Conservation (phyloP, 139 green algal genomes). For the Coelastrella sp. region DNA sequence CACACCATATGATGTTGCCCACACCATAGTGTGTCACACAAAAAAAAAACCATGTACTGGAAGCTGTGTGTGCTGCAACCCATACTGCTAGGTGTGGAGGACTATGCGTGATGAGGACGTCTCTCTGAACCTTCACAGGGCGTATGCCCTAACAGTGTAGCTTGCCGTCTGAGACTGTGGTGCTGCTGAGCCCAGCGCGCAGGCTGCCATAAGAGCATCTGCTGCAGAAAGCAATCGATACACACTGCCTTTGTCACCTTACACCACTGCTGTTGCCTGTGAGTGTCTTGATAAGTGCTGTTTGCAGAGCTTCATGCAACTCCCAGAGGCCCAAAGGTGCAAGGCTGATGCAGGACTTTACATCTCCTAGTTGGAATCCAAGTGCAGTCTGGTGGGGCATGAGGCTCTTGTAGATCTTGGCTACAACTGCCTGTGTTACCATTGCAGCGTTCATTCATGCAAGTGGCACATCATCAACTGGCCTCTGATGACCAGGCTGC, state of each 20-base stretch:
- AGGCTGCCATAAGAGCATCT: not conserved
- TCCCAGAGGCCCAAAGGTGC: constrained; percentile 31
- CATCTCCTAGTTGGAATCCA: not conserved
- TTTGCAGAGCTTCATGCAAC: constrained; percentile 25
- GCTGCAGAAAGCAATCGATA: not conserved
- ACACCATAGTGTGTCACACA: not conserved
- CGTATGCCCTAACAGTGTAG: too few species aligned
- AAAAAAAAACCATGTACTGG: too few species aligned
- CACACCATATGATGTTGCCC: not conserved
- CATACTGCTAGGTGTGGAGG: not conserved
- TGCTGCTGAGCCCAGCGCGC: not conserved
- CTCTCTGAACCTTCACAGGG: too few species aligned
- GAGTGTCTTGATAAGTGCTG: constrained; percentile 7
- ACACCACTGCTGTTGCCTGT: constrained; percentile 28
- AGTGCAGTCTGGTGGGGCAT: constrained; percentile 13
- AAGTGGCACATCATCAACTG: not conserved
- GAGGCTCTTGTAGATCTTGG: constrained; percentile 31
- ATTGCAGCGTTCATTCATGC: not conserved
- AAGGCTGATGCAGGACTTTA: constrained; percentile 43
- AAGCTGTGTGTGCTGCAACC: not conserved
- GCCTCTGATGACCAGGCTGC: not conserved
- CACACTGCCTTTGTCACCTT: not conserved
- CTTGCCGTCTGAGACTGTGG: not conserved
- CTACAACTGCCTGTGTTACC: constrained; percentile 8
- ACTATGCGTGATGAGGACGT: too few species aligned